Conservation (phyloP, 2,329 filamentous ascomycete species). For the Raffaelea ambrosiae region DNA sequence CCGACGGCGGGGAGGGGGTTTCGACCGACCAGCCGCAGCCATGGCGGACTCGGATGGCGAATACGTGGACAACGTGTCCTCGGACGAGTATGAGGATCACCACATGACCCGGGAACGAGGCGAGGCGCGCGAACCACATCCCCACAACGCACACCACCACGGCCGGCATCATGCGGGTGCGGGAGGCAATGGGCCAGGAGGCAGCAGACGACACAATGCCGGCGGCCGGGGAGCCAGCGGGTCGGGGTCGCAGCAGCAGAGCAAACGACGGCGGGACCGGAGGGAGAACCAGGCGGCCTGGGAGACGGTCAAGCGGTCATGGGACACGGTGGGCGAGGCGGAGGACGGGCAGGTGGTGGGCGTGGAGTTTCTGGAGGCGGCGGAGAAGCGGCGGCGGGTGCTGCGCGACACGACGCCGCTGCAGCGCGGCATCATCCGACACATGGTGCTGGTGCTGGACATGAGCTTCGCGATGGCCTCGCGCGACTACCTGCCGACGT, state of each 20-base stretch:
- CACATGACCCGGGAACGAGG: slow-evolving; percentile 26
- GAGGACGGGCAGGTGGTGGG: slow-evolving; percentile 73
- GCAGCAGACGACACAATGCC: background rate
- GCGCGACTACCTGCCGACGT: slow-evolving; percentile 85
- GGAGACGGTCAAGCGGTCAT: slow-evolving; percentile 59
- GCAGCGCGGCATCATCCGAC: slow-evolving; percentile 95
- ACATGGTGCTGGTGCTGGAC: slow-evolving; percentile 83
- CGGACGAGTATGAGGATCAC: slow-evolving; percentile 52
- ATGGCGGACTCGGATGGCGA: slow-evolving; percentile 72
- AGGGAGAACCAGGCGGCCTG: slow-evolving; percentile 43
- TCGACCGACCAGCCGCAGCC: background rate
- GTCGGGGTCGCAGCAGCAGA: slow-evolving; percentile 12
- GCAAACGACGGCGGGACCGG: slow-evolving; percentile 1
- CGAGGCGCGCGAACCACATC: slow-evolving; percentile 12
- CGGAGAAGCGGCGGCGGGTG: slow-evolving; percentile 70
- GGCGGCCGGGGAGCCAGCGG: slow-evolving; percentile 10
- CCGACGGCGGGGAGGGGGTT: slow-evolving; percentile 3
- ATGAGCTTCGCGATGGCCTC: slow-evolving; percentile 90
- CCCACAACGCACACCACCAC: background rate
- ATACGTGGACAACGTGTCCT: slow-evolving; percentile 56
- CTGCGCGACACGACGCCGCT: slow-evolving; percentile 90
- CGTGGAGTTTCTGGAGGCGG: slow-evolving; percentile 68
- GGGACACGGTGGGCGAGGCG: slow-evolving; percentile 69
- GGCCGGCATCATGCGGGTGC: slow-evolving; percentile 11
- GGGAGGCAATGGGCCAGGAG: slow-evolving; percentile 10